Conservation (phyloP, 495 filamentous ascomycete genomes). For the Penicillium desertorum region DNA sequence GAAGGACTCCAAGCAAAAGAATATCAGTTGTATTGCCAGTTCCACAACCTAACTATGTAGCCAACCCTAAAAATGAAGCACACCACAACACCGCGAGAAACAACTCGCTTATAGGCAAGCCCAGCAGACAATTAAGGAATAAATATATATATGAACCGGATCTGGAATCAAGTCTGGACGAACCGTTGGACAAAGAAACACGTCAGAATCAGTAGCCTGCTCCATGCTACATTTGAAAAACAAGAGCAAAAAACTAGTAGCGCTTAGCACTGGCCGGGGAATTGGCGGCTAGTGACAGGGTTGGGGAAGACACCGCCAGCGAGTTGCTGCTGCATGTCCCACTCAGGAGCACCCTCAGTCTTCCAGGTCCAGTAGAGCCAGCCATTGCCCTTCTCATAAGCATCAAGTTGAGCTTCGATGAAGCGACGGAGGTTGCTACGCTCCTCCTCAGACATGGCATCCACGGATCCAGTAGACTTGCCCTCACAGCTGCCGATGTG, state of each 20-base stretch:
- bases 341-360: constrained; percentile 83
- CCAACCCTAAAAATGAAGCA: neutral
- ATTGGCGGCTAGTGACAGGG: constrained; percentile 52
- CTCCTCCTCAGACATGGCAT: constrained; percentile 49
- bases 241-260: neutral
- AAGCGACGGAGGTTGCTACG: constrained; percentile 58
- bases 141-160: neutral
- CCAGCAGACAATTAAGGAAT: constrained; percentile 7
- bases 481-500: constrained; percentile 58
- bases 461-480: constrained; percentile 58
- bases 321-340: constrained; percentile 73
- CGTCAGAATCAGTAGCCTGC: neutral
- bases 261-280: constrained; percentile 45
- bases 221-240: constrained; percentile 2
- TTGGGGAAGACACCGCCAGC: constrained; percentile 61
- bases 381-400: constrained; percentile 64
- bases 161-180: neutral
- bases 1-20: neutral
- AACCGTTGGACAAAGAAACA: constrained; percentile 1
- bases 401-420: constrained; percentile 73
- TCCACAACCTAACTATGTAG: neutral
- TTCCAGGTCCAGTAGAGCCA: constrained; percentile 89
- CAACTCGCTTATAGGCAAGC: neutral
- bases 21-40: neutral
- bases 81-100: neutral